A percentile compares a stretch with the other conserved stretches of the same genome.
Evolutionary conservation across 2,329 filamentous ascomycete species (phyloP).

Genomic region (Blastomyces parvus): DNA sequence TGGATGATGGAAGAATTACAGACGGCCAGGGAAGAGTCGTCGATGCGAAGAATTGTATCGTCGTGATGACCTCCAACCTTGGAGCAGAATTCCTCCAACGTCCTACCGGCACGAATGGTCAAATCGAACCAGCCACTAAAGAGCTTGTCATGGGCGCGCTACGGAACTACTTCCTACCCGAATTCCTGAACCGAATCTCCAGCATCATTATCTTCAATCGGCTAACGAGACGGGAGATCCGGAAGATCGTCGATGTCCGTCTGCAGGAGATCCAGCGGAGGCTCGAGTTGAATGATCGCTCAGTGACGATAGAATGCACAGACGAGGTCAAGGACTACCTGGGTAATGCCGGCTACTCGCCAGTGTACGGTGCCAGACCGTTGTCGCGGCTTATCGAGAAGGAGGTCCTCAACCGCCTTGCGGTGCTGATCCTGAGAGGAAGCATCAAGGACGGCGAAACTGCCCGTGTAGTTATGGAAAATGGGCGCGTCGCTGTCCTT

Average conservation of each 20-base stretch:
- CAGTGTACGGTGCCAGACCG: conserved; percentile 86
- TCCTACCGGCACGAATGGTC: conserved; percentile 66
- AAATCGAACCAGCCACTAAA: conserved; percentile 72
- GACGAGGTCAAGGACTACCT: conserved; percentile 88
- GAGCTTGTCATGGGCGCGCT: conserved; percentile 87
- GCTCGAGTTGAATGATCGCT: conserved; percentile 72
- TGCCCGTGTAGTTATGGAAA: conserved; percentile 67
- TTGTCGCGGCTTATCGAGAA: conserved; percentile 87
- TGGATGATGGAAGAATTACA: conserved; percentile 98
- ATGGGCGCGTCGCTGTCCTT: conserved; percentile 70
- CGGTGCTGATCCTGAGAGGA: conserved; percentile 80
- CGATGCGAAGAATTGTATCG: conserved; percentile 95
- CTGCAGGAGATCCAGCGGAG: conserved; percentile 84
- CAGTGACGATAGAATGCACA: conserved; percentile 72
- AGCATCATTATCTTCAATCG: conserved; percentile 98
- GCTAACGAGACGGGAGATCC: conserved; percentile 78
- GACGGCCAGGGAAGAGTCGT: conserved; percentile 93
- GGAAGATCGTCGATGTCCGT: conserved; percentile 88
- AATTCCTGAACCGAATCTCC: conserved; percentile 97
- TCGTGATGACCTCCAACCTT: conserved; percentile 97
- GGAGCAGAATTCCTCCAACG: conserved; percentile 89
- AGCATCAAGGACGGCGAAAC: conserved; percentile 75
- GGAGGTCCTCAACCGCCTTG: conserved; percentile 88
- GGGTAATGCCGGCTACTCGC: conserved; percentile 83
- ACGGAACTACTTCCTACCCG: conserved; percentile 92